These are phyloP conservation scores for Hymenoscyphus albidus DNA, from an alignment of 2,329 filamentous ascomycete species.

Conservation along the genomic window DNA sequence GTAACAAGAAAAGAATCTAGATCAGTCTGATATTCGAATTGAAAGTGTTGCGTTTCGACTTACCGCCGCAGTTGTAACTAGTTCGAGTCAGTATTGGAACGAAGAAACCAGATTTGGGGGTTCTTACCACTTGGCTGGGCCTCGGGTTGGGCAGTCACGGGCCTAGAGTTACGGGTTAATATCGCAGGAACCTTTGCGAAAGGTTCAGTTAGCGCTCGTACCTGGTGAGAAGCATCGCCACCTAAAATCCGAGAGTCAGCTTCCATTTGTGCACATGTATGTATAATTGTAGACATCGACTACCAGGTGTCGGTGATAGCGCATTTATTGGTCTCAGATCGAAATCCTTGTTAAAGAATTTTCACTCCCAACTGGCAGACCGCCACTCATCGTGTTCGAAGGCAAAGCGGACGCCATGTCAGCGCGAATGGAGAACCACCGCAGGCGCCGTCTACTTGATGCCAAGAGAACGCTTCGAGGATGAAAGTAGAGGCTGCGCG, in stretches of 20 bases:
- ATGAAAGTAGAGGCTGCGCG: background rate
- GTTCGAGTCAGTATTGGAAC: background rate
- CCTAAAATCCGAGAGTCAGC: constrained; percentile 45
- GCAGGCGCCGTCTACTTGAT: background rate
- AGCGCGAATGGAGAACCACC: background rate
- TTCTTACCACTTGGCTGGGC: constrained; percentile 74
- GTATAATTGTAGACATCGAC: background rate
- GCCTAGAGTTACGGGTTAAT: constrained; percentile 49
- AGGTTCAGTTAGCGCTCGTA: constrained; percentile 39
- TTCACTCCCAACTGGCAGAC: constrained; percentile 11
- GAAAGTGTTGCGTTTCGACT: constrained; percentile 36
- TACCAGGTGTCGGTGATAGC: background rate
- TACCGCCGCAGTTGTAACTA: constrained; percentile 80
- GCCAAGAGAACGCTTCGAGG: background rate
- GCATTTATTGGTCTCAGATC: background rate
- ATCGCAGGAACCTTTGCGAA: constrained; percentile 26
- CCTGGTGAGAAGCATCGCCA: constrained; percentile 71
- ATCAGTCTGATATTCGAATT: constrained; percentile 29
- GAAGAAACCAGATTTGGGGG: background rate
- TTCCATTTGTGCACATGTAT: constrained; percentile 25
- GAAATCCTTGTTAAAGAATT: constrained; percentile 6
- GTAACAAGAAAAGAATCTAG: constrained; percentile 28
- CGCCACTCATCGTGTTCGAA: constrained; percentile 13
- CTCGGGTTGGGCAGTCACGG: constrained; percentile 81
- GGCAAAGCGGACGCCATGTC: background rate